Percentiles rank a stretch among this genome's conserved stretches.
These are phyloP conservation scores for Fusarium cicatricum DNA, from an alignment of 2,329 filamentous ascomycete species.

Conservation along the genomic window DNA sequence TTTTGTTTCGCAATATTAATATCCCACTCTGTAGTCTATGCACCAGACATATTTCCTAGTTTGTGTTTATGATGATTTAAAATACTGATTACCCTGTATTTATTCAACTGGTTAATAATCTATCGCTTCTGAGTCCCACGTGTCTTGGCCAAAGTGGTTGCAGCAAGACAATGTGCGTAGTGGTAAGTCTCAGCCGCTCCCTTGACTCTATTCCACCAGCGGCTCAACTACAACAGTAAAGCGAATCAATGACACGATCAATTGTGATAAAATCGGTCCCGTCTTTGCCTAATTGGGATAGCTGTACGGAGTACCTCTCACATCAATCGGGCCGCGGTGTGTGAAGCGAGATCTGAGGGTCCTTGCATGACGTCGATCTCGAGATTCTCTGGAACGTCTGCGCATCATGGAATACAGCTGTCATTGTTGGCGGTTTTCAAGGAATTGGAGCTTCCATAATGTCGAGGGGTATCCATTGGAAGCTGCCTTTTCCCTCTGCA, in stretches of 20 bases:
- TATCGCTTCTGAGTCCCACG: too few species aligned
- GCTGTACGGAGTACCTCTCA: conserved; percentile 3
- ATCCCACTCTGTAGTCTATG: conserved; percentile 24
- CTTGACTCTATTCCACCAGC: too few species aligned
- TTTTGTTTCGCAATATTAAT: conserved; percentile 6
- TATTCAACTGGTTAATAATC: too few species aligned
- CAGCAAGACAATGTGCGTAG: background rate
- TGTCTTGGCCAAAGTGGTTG: too few species aligned
- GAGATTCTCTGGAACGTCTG: conserved; percentile 6
- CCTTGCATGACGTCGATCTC: conserved; percentile 32
- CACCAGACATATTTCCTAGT: conserved; percentile 34
- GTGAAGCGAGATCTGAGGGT: conserved; percentile 7
- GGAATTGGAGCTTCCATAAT: background rate
- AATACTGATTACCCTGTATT: conserved; percentile 1
- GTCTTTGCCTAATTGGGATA: conserved; percentile 2
- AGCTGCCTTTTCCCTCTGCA: too few species aligned
- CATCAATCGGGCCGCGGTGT: conserved; percentile 12
- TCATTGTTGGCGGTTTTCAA: background rate
- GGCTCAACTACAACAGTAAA: background rate
- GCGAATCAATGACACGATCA: background rate
- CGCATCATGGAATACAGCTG: conserved; percentile 34
- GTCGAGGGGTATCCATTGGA: background rate
- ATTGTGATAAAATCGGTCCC: background rate
- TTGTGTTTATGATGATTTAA: conserved; percentile 29
- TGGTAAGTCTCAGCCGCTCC: background rate